A percentile compares a stretch with the other conserved stretches of the same genome.
Conservation (phyloP, 2,329 filamentous ascomycete genomes). For the Colletotrichum melonis region DNA sequence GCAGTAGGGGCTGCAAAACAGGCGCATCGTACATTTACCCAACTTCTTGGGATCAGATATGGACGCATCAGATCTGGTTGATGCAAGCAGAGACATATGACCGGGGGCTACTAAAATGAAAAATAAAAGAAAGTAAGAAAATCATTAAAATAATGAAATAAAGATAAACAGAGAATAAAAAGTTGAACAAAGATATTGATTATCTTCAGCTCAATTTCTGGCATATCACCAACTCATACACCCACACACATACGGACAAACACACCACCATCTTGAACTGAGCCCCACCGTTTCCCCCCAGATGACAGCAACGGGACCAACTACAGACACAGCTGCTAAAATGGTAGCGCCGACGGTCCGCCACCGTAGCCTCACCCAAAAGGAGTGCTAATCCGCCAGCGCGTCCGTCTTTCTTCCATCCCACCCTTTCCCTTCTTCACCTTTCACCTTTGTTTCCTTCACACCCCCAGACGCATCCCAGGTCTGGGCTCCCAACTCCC, state of each 20-base stretch:
- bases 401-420: background rate
- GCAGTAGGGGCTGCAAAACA: constrained; percentile 1
- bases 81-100: background rate
- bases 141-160: background rate
- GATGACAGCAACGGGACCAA: background rate
- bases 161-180: background rate
- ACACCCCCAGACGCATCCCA: background rate
- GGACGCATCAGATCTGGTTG: constrained; percentile 22
- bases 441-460: background rate
- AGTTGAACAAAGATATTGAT: background rate
- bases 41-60: constrained; percentile 8
- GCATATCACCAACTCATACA: background rate
- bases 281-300: constrained; percentile 31
- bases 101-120: background rate
- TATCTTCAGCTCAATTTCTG: background rate
- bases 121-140: background rate
- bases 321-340: background rate
- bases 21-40: background rate
- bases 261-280: background rate
- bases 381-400: background rate
- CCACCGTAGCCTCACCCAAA: constrained; percentile 14
- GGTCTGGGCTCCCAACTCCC: constrained; percentile 5
- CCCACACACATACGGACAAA: background rate
- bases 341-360: constrained; percentile 29
- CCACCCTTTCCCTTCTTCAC: constrained; percentile 3